Base-by-base conservation (phyloP, 2,329 filamentous ascomycete genomes). In the Decorospora gaudefroyi region DNA sequence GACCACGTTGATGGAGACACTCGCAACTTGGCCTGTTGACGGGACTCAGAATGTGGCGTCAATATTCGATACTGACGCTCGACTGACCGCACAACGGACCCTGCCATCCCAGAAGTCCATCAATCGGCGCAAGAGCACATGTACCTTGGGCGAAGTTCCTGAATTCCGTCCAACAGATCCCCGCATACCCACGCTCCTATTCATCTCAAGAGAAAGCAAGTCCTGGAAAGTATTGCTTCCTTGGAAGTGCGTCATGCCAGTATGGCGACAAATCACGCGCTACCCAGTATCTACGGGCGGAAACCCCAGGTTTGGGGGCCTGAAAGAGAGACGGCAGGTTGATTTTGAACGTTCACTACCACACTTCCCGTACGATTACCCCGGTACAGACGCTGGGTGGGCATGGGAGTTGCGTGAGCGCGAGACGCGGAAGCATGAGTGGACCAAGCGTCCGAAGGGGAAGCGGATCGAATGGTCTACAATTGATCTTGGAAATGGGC, bases 231-330 rank as follows among this genome's bases (percentile, higher is more conserved):
- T 97, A 1, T 76, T 97, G 16, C 78, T 93, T 3, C 93, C 93
- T 0, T 96, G 92, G 90, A 90, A 88, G 64, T 96, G 88, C 59
- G 86, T 97, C 23, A 76, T 83, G 23, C 83, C 89, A 0, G 77
- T 96, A 21, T 99, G 93, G 93, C 86, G 92, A 59, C 84, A 83
- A 32, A 72, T 97, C 10, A 86, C 95, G 72, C 90, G 90, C 63
- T 90, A 85, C 47, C 88, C 89, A 0, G 76, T 95, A 0, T 87
- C 84, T 0, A 87, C 84, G 1, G 90, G 90, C 6, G 85, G 86
- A 0, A 95, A 90, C 47, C 87, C 89, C 1, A 79, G 86, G 16
- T 90, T 95, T 56, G 92, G 88, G 1, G 92, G 93, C 0, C 62
- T 96, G 21, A 78, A 88, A 30, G 87, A 99, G 69, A 78, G 83